Evolutionary conservation across 2,329 filamentous ascomycete species (phyloP).

Genomic region (Amauroascus verrucosus): DNA sequence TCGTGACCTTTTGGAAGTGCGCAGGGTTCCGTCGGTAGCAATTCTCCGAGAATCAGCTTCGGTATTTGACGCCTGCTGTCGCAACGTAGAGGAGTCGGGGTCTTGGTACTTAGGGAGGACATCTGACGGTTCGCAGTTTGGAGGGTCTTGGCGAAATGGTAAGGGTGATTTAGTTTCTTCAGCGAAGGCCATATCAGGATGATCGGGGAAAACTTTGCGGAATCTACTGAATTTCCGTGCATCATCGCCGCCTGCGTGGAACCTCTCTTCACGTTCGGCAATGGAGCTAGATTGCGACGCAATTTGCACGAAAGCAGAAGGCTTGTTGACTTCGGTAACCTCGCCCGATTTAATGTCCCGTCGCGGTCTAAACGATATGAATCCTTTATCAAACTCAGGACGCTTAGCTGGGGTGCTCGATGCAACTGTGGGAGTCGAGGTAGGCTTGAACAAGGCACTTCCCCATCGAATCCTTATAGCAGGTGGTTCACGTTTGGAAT

Average conservation of each 20-base stretch:
- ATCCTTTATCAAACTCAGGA: not conserved
- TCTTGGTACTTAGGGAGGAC: not conserved
- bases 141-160: not conserved
- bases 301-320: not conserved
- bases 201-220: not conserved
- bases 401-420: not conserved
- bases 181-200: not conserved
- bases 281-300: not conserved
- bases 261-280: slow-evolving; percentile 3
- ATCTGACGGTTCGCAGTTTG: not conserved
- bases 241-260: not conserved
- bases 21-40: not conserved
- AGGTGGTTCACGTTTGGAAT: not conserved
- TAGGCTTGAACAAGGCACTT: not conserved
- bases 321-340: not conserved
- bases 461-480: not conserved
- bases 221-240: not conserved
- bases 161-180: not conserved
- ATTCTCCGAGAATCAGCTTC: not conserved
- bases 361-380: not conserved
- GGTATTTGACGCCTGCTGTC: not conserved
- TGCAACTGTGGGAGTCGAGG: not conserved
- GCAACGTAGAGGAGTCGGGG: not conserved
- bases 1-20: not conserved
- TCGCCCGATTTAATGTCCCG: not conserved